A percentile compares a stretch with the other conserved stretches of the same genome.
phyloP scores from a whole-genome alignment of 2,329 filamentous ascomycete species.

The Neonectria punicea region DNA sequence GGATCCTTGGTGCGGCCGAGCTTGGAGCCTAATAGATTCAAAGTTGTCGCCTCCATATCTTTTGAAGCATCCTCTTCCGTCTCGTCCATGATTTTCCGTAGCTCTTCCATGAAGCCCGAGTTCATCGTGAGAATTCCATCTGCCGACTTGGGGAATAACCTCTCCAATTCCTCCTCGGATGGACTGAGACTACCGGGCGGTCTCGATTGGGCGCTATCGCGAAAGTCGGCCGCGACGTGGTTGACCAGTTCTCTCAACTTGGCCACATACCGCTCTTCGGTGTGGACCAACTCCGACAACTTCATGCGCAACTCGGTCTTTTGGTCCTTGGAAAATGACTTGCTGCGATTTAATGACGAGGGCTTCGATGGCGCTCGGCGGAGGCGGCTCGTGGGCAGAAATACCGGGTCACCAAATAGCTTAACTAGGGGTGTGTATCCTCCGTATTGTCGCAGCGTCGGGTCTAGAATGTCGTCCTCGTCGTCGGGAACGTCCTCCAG shows the following conservation, averaged over 20 bases:
- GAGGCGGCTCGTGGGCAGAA: constrained; percentile 85
- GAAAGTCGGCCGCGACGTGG: constrained; percentile 82
- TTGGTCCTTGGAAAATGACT: constrained; percentile 81
- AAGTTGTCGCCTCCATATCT: constrained; percentile 73
- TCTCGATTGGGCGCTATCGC: constrained; percentile 71
- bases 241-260: constrained; percentile 88
- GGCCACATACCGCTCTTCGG: constrained; percentile 91
- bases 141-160: constrained; percentile 83
- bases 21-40: constrained; percentile 54
- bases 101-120: constrained; percentile 78
- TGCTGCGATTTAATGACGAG: constrained; percentile 80
- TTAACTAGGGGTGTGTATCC: constrained; percentile 80
- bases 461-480: constrained; percentile 74
- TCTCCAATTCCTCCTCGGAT: constrained; percentile 75
- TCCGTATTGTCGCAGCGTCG: constrained; percentile 76
- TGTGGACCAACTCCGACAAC: constrained; percentile 90
- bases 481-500: constrained; percentile 68
- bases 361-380: constrained; percentile 89
- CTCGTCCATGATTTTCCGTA: constrained; percentile 81
- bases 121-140: constrained; percentile 86
- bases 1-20: constrained; percentile 71
- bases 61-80: constrained; percentile 82
- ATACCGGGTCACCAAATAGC: constrained; percentile 84
- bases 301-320: constrained; percentile 88
- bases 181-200: constrained; percentile 74